Evolutionary conservation across 1,139 yeast genomes (phyloP), one percentile per base, ranked within the genome.

Genomic region (Lodderomyces beijingensis): DNA sequence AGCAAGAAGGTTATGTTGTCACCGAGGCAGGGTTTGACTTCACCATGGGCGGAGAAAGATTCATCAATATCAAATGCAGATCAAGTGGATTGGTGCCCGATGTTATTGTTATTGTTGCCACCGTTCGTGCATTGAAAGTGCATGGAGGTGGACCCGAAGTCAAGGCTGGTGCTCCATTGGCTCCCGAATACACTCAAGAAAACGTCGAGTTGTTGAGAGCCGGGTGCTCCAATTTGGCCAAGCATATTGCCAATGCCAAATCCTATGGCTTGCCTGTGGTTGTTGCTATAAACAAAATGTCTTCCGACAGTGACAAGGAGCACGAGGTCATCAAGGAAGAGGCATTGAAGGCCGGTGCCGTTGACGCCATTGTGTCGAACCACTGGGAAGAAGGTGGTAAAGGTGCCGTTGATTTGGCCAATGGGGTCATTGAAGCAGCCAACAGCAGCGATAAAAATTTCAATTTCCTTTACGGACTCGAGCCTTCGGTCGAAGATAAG

Each of bases 131-230:
- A 22, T 76, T 91, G 60, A 91, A 91, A 67, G 87, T 87, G 31
- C 98, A 91, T 59, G 98, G 98, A 47, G 98, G 97, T 54, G 98
- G 96, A 42, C 95, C 97, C 25, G 96, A 87, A 51, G 97, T 91
- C 45, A 86, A 86, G 62, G 95, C 98, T 30, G 97, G 97, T 53
- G 81, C 85, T 36, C 81, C 94, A 45, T 74, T 91, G 55, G 94
- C 97, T 40, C 70, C 78, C 34, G 96, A 77, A 53, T 91, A 91
- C 66, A 72, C 85, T 37, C 74, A 74, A 51, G 98, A 91, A 65
- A 84, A 91, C 59, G 73, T 80, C 37, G 97, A 87, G 37, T 73
- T 89, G 57, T 76, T 91, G 52, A 70, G 78, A 49, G 73, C 70
- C 44, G 98, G 98, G 36, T 85, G 95, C 55, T 77, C 87, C 44